phyloP scores from a whole-genome alignment of 768 basidiomycete genomes.

The Pisolithus microcarpus region DNA sequence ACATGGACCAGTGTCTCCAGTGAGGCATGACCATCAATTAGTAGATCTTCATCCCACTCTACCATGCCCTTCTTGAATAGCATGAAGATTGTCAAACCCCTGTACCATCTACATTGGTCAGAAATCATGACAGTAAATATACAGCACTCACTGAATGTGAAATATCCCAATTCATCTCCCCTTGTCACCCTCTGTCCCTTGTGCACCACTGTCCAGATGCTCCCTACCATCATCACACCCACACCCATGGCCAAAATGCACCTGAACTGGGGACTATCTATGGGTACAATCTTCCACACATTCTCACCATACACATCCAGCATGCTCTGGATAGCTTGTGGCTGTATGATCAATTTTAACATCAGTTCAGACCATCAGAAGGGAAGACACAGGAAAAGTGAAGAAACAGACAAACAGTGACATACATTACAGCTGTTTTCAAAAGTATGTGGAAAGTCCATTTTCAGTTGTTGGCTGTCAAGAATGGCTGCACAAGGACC shows the following conservation, averaged over 20 bases:
- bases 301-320: conserved; percentile 96
- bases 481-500: no score
- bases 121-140: conserved; percentile 2
- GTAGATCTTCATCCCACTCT: conserved; percentile 87
- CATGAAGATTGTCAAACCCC: conserved; percentile 87
- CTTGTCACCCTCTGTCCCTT: conserved; percentile 76
- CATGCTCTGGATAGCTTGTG: conserved; percentile 87
- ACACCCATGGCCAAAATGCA: conserved; percentile 88
- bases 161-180: conserved; percentile 90
- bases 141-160: conserved; percentile 74
- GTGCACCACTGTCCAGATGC: conserved; percentile 78
- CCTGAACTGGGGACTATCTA: conserved; percentile 85
- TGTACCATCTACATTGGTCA: conserved; percentile 19
- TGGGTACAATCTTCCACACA: conserved; percentile 84
- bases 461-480: no score
- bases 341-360: conserved; percentile 34
- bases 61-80: conserved; percentile 81
- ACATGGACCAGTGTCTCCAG: conserved; percentile 86
- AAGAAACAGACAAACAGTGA: not conserved
- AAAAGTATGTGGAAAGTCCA: no score
- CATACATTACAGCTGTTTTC: no score
- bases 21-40: conserved; percentile 78
- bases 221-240: conserved; percentile 95
- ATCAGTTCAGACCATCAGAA: not conserved
- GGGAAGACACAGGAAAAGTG: no score